Conservation (phyloP, 805 yeast genomes). For the Candida caryicola region DNA sequence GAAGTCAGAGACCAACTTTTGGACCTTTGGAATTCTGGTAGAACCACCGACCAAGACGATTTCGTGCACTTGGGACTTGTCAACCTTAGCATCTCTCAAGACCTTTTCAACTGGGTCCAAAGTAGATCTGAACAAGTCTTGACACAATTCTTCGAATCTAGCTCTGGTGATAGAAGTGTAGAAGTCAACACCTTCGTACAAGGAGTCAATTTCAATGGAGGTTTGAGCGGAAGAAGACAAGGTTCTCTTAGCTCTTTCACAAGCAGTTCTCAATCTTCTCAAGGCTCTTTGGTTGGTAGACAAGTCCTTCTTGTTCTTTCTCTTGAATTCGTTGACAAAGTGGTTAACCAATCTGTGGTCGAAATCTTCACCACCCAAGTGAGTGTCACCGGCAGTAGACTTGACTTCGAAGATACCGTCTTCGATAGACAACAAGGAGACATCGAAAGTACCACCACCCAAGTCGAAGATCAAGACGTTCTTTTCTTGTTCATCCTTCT, state of each 20-base stretch:
- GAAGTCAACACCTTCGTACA: slow-evolving; percentile 93
- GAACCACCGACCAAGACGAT: slow-evolving; percentile 97
- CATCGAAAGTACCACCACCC: slow-evolving; percentile 47
- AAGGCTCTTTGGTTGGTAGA: slow-evolving; percentile 93
- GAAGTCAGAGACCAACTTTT: slow-evolving; percentile 92
- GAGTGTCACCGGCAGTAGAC: slow-evolving; percentile 50
- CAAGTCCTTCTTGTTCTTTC: slow-evolving; percentile 95
- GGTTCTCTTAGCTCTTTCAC: slow-evolving; percentile 99
- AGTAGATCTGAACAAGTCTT: slow-evolving; percentile 89
- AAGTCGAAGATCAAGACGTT: slow-evolving; percentile 47
- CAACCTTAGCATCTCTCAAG: slow-evolving; percentile 83
- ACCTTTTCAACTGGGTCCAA: slow-evolving; percentile 95
- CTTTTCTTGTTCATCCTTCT: slow-evolving; percentile 62
- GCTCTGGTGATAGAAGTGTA: slow-evolving; percentile 96
- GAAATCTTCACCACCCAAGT: slow-evolving; percentile 97
- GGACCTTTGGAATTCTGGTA: slow-evolving; percentile 96
- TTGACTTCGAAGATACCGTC: slow-evolving; percentile 50
- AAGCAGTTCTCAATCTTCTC: slow-evolving; percentile 97
- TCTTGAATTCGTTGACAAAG: slow-evolving; percentile 93
- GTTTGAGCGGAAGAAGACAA: slow-evolving; percentile 95
- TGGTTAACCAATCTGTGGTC: slow-evolving; percentile 94
- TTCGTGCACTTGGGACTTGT: slow-evolving; percentile 87
- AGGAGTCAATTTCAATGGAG: slow-evolving; percentile 90
- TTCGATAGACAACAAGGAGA: slow-evolving; percentile 45
- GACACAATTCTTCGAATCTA: slow-evolving; percentile 95